These are phyloP conservation scores for Neurospora sp. DNA, from an alignment of 495 filamentous ascomycete genomes.

Conservation along the genomic window DNA sequence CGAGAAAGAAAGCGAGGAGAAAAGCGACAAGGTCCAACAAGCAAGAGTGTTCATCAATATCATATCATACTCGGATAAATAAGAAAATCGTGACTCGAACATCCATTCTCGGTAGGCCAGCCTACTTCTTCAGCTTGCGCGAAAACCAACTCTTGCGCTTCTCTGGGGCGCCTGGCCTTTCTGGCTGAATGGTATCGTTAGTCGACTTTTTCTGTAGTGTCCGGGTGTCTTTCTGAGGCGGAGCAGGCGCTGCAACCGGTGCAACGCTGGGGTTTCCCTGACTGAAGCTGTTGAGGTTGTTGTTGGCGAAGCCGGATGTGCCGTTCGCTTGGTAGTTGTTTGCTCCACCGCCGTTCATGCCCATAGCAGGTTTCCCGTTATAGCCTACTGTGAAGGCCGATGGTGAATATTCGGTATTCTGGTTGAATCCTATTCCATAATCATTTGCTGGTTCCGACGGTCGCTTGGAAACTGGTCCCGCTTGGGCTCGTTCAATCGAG, in stretches of 20 bases:
- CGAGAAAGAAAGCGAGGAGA: background rate
- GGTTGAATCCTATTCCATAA: conserved; percentile 36
- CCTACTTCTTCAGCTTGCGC: conserved; percentile 22
- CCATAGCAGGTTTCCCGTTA: background rate
- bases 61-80: background rate
- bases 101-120: background rate
- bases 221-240: conserved; percentile 25
- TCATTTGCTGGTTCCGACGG: conserved; percentile 33
- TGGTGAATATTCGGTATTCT: conserved; percentile 24
- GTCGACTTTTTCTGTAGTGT: conserved; percentile 25
- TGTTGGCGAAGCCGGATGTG: conserved; percentile 1
- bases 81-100: background rate
- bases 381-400: conserved; percentile 24
- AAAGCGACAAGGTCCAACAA: background rate
- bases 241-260: conserved; percentile 23
- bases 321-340: conserved; percentile 7
- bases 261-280: background rate
- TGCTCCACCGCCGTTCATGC: background rate
- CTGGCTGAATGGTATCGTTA: conserved; percentile 16
- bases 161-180: conserved; percentile 37
- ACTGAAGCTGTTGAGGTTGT: background rate
- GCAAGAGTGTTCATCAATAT: background rate
- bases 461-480: conserved; percentile 36
- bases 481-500: conserved; percentile 64
- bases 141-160: conserved; percentile 88